phyloP scores from a whole-genome alignment of 768 basidiomycete species.

The Mycena capillaripes region DNA sequence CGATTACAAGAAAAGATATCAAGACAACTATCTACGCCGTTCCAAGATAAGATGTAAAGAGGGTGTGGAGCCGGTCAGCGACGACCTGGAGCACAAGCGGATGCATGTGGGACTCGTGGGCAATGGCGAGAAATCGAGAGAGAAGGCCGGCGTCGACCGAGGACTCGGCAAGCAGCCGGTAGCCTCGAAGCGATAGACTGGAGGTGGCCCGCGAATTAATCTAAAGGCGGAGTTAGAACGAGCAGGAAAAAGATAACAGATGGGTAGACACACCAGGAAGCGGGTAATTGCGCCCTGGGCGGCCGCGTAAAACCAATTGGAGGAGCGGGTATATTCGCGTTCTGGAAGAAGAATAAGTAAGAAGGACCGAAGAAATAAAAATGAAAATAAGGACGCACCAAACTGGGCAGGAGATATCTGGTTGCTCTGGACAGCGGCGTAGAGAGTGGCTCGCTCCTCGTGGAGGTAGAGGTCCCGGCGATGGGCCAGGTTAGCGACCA shows the following conservation, averaged over 20 bases:
- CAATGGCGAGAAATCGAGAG: neutral
- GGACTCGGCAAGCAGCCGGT: neutral
- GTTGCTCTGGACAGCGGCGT: neutral
- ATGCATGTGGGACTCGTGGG: neutral
- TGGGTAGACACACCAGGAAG: neutral
- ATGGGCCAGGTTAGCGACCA: neutral
- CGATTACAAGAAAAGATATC: rapidly evolving
- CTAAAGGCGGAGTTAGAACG: neutral
- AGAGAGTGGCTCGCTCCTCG: neutral
- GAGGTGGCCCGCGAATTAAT: neutral
- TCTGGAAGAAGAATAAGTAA: neutral
- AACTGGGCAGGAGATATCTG: neutral
- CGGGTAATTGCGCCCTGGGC: neutral
- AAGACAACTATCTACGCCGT: neutral
- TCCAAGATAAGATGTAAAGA: neutral
- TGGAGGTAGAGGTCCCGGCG: neutral
- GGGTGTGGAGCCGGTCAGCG: neutral
- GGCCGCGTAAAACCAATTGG: neutral
- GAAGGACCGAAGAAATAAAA: neutral
- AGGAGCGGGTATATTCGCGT: neutral
- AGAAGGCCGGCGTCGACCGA: neutral
- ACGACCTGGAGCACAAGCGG: neutral
- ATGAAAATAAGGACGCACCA: neutral
- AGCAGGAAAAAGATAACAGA: neutral
- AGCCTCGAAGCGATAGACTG: neutral